Base-by-base conservation (phyloP, 2,329 filamentous ascomycete genomes). In the Ceratocystis huliohia region DNA sequence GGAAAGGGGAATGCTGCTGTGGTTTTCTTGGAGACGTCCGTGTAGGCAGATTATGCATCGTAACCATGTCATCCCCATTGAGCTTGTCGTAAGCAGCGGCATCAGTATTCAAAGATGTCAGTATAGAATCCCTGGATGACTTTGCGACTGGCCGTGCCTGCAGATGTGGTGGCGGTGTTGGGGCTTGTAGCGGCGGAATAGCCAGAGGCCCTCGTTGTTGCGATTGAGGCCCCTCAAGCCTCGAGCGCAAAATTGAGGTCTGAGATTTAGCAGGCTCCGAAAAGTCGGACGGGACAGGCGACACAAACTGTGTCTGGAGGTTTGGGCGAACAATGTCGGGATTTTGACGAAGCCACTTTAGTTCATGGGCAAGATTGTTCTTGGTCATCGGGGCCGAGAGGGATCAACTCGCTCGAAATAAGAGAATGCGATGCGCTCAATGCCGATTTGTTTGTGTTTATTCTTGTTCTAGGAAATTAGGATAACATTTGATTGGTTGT, bases 281-380 rank as follows among this genome's bases (percentile, higher is more conserved):
- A 28, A 69, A 70, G 28, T 68, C 65, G 67, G 70, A 65, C 69
- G 71, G 69, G 71, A 72, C 67, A 69, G 69, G 62, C 69, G 70
- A 59, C 71, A 75, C 48, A 78, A 75, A 69, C 74, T 73, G 66
- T 75, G 73, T 69, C 74, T 75, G 68, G 72, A 73, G 67, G 75
- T 75, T 67, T 63, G 77, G 76, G 72, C 74, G 75, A 70, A 74
- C 74, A 71, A 75, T 72, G 66, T 75, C 72, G 71, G 76, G 74
- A 73, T 82, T 80, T 71, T 77, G 76, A 71, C 83, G 72, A 72
- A 85, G 76, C 82, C 82, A 85, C 71, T 80, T 76, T 71, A 85
- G 75, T 73, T 85, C 81, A 72, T 82, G 78, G 71, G 75, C 73
- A 68, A 85, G 78, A 72, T 85, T 85, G 75, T 84, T 84, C 73